Evolutionary conservation across 768 basidiomycete species (phyloP).

Genomic region (Phlebiopsis flavidoalba): DNA sequence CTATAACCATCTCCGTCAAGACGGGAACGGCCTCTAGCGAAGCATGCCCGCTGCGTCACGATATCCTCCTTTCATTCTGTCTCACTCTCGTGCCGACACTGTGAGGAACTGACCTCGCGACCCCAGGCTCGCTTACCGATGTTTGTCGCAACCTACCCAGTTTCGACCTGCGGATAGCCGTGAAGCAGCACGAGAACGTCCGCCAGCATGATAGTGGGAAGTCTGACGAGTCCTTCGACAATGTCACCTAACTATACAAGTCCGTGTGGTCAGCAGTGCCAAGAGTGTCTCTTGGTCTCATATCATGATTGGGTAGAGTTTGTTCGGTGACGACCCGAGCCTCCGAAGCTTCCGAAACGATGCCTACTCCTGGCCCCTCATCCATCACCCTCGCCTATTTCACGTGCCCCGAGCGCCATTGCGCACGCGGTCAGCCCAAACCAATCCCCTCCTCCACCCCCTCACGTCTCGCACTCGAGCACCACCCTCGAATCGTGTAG

Average conservation of each 20-base stretch:
- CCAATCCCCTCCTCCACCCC: constrained; percentile 20
- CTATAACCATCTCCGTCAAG: constrained; percentile 29
- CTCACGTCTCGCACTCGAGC: constrained; percentile 18
- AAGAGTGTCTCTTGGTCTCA: constrained; percentile 36
- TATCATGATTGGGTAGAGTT: constrained; percentile 19
- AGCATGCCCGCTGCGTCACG: constrained; percentile 59
- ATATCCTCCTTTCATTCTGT: constrained; percentile 83
- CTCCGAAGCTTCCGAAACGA: constrained; percentile 26
- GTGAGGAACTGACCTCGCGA: constrained; percentile 27
- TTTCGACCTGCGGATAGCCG: constrained; percentile 34
- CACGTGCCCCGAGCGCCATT: constrained; percentile 7
- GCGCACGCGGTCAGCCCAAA: constrained; percentile 3
- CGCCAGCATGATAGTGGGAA: constrained; percentile 47
- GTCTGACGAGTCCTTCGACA: constrained; percentile 70
- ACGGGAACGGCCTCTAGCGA: constrained; percentile 23
- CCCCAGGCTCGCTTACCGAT: constrained; percentile 18
- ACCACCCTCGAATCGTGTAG: constrained; percentile 29
- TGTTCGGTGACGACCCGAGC: constrained; percentile 18
- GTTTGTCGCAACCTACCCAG: constrained; percentile 33
- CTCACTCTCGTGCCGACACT: constrained; percentile 69
- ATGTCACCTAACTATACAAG: constrained; percentile 57
- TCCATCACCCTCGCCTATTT: not conserved
- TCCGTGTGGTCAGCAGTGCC: constrained; percentile 52
- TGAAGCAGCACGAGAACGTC: constrained; percentile 6
- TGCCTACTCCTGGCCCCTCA: constrained; percentile 14